Percentiles rank a stretch among this genome's conserved stretches.
phyloP scores from a whole-genome alignment of 2,329 filamentous ascomycete species.

The Daldinia sp. region DNA sequence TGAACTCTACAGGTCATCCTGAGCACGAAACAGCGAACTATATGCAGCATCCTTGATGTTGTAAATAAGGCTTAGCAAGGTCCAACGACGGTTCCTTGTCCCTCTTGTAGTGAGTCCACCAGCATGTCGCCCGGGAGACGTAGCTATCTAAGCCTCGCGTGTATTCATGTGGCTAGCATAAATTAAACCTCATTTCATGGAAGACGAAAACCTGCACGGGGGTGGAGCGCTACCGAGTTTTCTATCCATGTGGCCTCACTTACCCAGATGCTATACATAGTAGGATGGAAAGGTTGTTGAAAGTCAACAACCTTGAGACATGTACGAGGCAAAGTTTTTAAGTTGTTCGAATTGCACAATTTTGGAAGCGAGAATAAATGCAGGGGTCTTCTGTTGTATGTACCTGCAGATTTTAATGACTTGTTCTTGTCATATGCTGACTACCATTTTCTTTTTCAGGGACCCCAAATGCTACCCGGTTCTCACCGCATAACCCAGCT shows the following conservation, averaged over 20 bases:
- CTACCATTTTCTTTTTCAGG: constrained; percentile 11
- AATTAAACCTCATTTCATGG: constrained; percentile 39
- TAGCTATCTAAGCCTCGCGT: constrained; percentile 14
- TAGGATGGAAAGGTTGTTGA: constrained; percentile 12
- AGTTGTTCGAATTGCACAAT: constrained; percentile 31
- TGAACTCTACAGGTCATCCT: constrained; percentile 34
- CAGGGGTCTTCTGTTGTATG: constrained; percentile 20
- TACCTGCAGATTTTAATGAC: constrained; percentile 37
- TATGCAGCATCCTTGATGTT: constrained; percentile 4
- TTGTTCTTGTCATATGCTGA: constrained; percentile 24
- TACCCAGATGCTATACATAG: constrained; percentile 24
- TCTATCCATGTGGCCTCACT: constrained; percentile 23
- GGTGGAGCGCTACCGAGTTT: constrained; percentile 27
- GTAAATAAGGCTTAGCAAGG: constrained; percentile 23
- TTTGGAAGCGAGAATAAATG: constrained; percentile 29
- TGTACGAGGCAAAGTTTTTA: constrained; percentile 10
- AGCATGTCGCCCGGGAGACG: not conserved
- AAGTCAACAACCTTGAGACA: constrained; percentile 10
- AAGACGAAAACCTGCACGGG: constrained; percentile 15
- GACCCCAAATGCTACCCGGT: constrained; percentile 19
- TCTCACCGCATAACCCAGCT: constrained; percentile 3
- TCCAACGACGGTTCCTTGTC: constrained; percentile 10
- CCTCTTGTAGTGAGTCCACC: not conserved
- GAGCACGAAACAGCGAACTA: constrained; percentile 1
- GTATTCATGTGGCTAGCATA: constrained; percentile 18